Conservation (phyloP, 2,329 filamentous ascomycete genomes). For the Byssochlamys sp. region DNA sequence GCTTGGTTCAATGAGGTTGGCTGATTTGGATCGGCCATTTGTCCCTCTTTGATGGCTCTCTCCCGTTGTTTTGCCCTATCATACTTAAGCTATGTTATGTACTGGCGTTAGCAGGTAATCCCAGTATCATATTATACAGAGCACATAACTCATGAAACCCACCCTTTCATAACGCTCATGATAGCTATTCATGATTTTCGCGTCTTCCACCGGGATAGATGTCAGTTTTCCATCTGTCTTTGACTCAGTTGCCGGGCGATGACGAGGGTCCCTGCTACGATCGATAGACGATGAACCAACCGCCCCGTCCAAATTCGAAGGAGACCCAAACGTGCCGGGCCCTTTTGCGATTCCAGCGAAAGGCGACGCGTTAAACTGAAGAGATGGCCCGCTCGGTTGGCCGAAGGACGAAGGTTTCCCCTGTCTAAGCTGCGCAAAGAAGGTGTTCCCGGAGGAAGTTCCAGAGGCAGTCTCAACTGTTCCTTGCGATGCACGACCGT, state of each 20-base stretch:
- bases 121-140: background rate
- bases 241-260: conserved; percentile 1
- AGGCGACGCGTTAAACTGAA: conserved; percentile 8
- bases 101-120: conserved; percentile 1
- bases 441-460: conserved; percentile 1
- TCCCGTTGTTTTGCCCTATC: conserved; percentile 42
- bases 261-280: conserved; percentile 10
- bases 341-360: conserved; percentile 12
- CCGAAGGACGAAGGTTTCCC: background rate
- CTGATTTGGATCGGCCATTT: conserved; percentile 51
- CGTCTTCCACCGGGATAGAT: conserved; percentile 15
- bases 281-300: conserved; percentile 5
- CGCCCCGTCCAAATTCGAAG: conserved; percentile 8
- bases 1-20: conserved; percentile 51
- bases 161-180: conserved; percentile 31
- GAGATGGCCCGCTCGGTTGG: background rate
- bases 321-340: conserved; percentile 8
- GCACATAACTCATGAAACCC: conserved; percentile 4
- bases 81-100: conserved; percentile 37
- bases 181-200: conserved; percentile 15
- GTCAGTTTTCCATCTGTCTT: conserved; percentile 6
- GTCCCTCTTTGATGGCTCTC: conserved; percentile 43
- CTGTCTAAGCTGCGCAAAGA: conserved; percentile 9
- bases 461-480: background rate
- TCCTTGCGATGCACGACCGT: background rate